Evolutionary conservation across 2,329 filamentous ascomycete genomes (phyloP), one percentile per base, ranked within the genome.

Genomic region (Epichloe elymi): DNA sequence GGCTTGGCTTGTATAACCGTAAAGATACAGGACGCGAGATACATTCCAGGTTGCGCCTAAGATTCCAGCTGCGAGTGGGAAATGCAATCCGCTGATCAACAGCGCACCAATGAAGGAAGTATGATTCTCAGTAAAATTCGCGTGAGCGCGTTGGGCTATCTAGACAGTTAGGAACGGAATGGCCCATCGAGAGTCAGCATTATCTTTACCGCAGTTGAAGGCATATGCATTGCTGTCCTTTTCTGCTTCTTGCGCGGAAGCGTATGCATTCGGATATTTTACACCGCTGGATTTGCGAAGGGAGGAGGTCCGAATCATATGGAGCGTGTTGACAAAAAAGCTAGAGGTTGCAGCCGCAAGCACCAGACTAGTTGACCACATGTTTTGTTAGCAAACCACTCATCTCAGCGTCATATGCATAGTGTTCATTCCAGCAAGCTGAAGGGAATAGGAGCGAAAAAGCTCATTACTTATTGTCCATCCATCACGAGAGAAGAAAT

Each of bases 121-220:
- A 37, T 78, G 68, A 66, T 79, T 82, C 70, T 85, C 82, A 56
- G 71, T 72, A 67, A 74, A 85, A 70, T 85, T 83, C 58, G 70
- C 66, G 62, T 85, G 82, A 10, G 79, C 74, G 46, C 78, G 76
- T 60, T 83, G 79, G 49, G 76, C 74, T 76, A 51, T 37, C 46
- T 17, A 20, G n/a, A 10, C 2, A 38, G 33, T 48, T 20, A 48
- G 39, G 7, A 23, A 48, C 12, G 37, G 12, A 33, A 40, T 33
- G 15, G 15, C 26, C 20, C 17, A 19, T 5, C 7, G 19, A 33
- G 17, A 20, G 15, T 26, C 20, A 15, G 17, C 15, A 5, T 17
- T 12, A 14, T 36, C n/a, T 17, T 43, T 63, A 74, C 73, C 76
- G 68, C 80, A 83, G 71, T 85, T 85, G 70, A 85, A 84, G 49